These are phyloP conservation scores for Tetrahymena thermophila DNA, from an alignment of 73 alveolate species.

Conservation along the genomic window DNA sequence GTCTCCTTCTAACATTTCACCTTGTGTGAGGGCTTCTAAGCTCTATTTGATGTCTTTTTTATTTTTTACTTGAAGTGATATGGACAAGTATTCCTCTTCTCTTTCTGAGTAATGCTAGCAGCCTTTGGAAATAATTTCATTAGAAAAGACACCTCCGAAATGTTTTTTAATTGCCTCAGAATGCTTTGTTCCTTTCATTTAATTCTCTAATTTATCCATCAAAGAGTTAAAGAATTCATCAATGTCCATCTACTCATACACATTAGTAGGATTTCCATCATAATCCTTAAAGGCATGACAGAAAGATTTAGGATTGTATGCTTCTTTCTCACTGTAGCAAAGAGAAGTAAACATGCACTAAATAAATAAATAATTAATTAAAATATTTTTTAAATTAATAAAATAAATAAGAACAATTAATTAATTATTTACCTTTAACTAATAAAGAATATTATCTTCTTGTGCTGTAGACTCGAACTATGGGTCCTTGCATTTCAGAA, in stretches of 20 bases:
- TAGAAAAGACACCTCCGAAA: constrained; percentile 71
- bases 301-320: constrained; percentile 77
- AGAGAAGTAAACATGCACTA: constrained; percentile 34
- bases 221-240: constrained; percentile 58
- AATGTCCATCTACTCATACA: constrained; percentile 61
- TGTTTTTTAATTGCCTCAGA: constrained; percentile 63
- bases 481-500: constrained; percentile 18
- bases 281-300: constrained; percentile 85
- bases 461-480: not conserved
- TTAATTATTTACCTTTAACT: not conserved
- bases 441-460: constrained; percentile 29
- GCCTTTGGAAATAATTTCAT: constrained; percentile 44
- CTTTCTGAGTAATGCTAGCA: constrained; percentile 40
- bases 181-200: constrained; percentile 57
- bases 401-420: not conserved
- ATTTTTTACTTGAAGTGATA: constrained; percentile 64
- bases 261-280: constrained; percentile 74
- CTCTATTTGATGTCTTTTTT: constrained; percentile 85
- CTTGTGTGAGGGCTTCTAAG: constrained; percentile 81
- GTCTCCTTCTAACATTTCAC: constrained; percentile 95
- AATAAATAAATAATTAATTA: no score
- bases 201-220: constrained; percentile 72
- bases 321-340: constrained; percentile 59
- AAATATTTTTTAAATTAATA: not conserved
- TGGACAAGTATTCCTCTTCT: constrained; percentile 29